Conservation (phyloP, 1,284 basidiomycete species). For the Trametes hirsuta region DNA sequence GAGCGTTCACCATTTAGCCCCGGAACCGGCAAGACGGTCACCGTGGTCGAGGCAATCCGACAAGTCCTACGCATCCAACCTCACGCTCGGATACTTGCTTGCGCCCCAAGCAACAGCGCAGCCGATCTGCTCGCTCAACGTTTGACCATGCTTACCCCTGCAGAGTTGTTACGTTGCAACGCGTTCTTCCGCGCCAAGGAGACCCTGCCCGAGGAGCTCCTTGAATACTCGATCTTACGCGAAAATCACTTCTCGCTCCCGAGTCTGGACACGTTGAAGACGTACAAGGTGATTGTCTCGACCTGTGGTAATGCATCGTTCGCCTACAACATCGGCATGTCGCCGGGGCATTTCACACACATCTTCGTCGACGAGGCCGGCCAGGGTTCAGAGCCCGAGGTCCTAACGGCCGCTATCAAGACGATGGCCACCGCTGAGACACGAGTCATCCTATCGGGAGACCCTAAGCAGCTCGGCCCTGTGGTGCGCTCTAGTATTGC, state of each 20-base stretch:
- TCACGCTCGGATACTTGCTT: constrained; percentile 56
- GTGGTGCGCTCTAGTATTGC: constrained; percentile 54
- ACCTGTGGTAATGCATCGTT: constrained; percentile 66
- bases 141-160: constrained; percentile 42
- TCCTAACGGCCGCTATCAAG: constrained; percentile 53
- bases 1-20: constrained; percentile 41
- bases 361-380: constrained; percentile 74
- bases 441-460: constrained; percentile 57
- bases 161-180: constrained; percentile 62
- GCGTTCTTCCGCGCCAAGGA: constrained; percentile 57
- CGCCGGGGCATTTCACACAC: constrained; percentile 59
- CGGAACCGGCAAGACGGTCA: constrained; percentile 73
- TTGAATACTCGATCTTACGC: constrained; percentile 42
- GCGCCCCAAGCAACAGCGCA: constrained; percentile 66
- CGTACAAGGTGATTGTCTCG: constrained; percentile 58
- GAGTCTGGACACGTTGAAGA: constrained; percentile 41
- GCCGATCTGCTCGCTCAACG: constrained; percentile 63
- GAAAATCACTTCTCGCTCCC: constrained; percentile 53
- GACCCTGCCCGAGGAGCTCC: constrained; percentile 47
- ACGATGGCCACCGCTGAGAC: constrained; percentile 44
- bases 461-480: constrained; percentile 62
- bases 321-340: constrained; percentile 55
- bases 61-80: constrained; percentile 53
- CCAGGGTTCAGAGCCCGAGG: constrained; percentile 62
- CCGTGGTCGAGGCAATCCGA: constrained; percentile 64